Conservation (phyloP, 192 early-diverging fungal genomes). For the Coemansia guatemalensis region DNA sequence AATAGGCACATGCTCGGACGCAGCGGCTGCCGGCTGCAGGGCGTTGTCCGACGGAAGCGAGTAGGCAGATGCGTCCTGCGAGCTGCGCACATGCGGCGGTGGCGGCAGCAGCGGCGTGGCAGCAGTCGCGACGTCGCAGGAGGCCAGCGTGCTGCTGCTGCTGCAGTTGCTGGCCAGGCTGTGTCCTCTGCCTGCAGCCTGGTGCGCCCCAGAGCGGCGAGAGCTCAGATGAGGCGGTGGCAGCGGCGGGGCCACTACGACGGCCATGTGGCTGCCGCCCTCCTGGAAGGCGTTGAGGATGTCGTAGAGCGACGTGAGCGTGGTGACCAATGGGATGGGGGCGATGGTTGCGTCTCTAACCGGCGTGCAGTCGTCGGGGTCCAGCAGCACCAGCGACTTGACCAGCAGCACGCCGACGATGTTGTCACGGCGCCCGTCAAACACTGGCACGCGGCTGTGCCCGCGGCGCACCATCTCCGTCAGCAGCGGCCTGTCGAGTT, state of each 20-base stretch:
- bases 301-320: conserved; percentile 58
- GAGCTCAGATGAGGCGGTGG: conserved; percentile 3
- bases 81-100: neutral
- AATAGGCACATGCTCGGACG: conserved; percentile 47
- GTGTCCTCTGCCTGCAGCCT: neutral
- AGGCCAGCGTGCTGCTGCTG: conserved; percentile 5
- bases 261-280: conserved; percentile 78
- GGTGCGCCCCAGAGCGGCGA: neutral
- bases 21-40: neutral
- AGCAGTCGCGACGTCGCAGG: neutral
- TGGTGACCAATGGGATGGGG: conserved; percentile 47
- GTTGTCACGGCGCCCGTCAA: conserved; percentile 58
- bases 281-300: conserved; percentile 84
- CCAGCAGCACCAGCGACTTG: conserved; percentile 71
- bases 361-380: conserved; percentile 66
- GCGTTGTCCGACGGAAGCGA: neutral
- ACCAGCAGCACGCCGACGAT: conserved; percentile 80
- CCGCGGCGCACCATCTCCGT: conserved; percentile 65
- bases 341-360: conserved; percentile 61
- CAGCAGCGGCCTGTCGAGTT: conserved; percentile 58
- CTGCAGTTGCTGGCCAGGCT: neutral
- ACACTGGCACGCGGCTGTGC: conserved; percentile 77
- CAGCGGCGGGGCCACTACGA: conserved; percentile 57
- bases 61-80: too few species aligned
- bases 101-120: conserved; percentile 6